Evolutionary conservation across 768 basidiomycete species (phyloP), one percentile per base, ranked within the genome.

Genomic region (Suillus decipiens): DNA sequence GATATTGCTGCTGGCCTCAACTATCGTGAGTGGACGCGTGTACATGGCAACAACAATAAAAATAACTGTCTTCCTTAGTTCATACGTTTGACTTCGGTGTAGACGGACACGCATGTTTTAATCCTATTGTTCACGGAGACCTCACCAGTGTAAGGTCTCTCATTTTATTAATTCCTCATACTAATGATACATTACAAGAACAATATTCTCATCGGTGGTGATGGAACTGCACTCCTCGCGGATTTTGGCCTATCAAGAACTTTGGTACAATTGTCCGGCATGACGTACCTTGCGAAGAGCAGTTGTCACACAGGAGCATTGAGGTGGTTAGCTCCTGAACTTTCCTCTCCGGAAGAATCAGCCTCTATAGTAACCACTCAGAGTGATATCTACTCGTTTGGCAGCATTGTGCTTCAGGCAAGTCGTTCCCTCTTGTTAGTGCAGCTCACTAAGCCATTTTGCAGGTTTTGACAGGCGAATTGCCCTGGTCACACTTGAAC

Each of bases 231-330:
- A 5, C 73, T 72, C 11, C 66, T 83, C 19, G 77, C 76, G 61
- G 81, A 82, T 61, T 82, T 82, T 63, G 81, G 81, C 3, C 68
- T 81, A 4, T 81, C 79, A 10, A 77, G 66, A 39, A 75, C 81
- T 54, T 68, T 77, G 10, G 67, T 66, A 19, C 75, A 78, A 59
- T 70, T 75, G 60, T 68, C 73, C 37, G 68, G 71, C 17, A 5
- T 73, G 69, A 54, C 61, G 19, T 61, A 61, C 37, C 15, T 55
- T 7, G 55, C 41, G 1, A 41, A 12, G 6, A 33, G 14, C 12
- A 43, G 31, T 8, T 79, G 28, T 31, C 17, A 10, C 19, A 28
- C 50, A 51, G 50, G 50, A 31, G 76, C 79, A 22, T 72, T 81
- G 28, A 74, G 81, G 0, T 82, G 81, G 80, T 75, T 80, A 10